A percentile compares a stretch with the other conserved stretches of the same genome.
These are phyloP conservation scores for Cercospora citrullina DNA, from an alignment of 2,329 filamentous ascomycete genomes.

Conservation along the genomic window DNA sequence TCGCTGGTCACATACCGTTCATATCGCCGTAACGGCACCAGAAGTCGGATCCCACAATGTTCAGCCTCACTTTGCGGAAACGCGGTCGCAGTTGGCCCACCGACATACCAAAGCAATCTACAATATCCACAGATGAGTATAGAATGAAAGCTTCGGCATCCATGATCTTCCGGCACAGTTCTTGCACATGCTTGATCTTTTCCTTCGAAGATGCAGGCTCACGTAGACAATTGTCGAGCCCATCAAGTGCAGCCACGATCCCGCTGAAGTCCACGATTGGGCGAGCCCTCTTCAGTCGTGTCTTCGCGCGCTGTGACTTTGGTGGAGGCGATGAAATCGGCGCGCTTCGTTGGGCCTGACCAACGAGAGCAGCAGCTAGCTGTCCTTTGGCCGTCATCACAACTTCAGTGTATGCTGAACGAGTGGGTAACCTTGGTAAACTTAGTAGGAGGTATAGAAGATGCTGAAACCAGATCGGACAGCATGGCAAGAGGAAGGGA, in stretches of 20 bases:
- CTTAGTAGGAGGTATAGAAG: neutral
- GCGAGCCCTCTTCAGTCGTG: neutral
- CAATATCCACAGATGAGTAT: neutral
- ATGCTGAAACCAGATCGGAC: neutral
- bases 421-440: neutral
- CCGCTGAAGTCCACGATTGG: neutral
- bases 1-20: neutral
- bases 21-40: neutral
- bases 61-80: neutral
- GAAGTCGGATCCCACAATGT: neutral
- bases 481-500: neutral
- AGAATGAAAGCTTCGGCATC: neutral
- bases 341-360: neutral
- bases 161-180: neutral
- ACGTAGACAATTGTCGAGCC: neutral
- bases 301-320: neutral
- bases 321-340: neutral
- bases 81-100: neutral
- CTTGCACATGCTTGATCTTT: neutral
- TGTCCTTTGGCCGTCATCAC: neutral
- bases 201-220: neutral
- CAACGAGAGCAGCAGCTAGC: neutral
- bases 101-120: neutral
- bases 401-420: neutral
- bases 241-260: neutral